These are phyloP conservation scores for Kickxella alabastrina DNA, from an alignment of 192 early-diverging fungal species.

Conservation along the genomic window DNA sequence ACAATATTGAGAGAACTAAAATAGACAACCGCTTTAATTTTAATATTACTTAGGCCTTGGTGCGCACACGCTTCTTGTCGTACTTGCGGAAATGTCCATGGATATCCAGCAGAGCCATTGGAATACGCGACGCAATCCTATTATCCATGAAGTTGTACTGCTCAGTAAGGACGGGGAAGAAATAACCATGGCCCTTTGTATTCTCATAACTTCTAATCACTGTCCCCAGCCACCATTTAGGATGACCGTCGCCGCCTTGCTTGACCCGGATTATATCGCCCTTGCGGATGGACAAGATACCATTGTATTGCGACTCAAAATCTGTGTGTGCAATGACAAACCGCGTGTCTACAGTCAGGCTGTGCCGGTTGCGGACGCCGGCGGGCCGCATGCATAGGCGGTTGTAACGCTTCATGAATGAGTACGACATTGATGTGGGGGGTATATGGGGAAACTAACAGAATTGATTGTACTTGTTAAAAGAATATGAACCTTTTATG, in stretches of 20 bases:
- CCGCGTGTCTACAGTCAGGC: constrained; percentile 28
- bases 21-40: not conserved
- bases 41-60: not conserved
- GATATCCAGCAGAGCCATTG: constrained; percentile 20
- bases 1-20: not conserved
- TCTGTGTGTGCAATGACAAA: constrained; percentile 39
- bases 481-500: not conserved
- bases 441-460: not conserved
- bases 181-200: constrained; percentile 35
- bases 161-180: constrained; percentile 42
- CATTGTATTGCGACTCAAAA: constrained; percentile 30
- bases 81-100: constrained; percentile 14
- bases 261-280: constrained; percentile 43
- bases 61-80: not conserved
- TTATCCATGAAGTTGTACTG: constrained; percentile 42
- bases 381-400: not conserved
- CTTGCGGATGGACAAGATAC: constrained; percentile 28
- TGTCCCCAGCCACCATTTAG: constrained; percentile 39
- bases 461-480: not conserved
- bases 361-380: constrained; percentile 10
- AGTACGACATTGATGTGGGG: not conserved
- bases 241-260: constrained; percentile 15
- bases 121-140: constrained; percentile 36
- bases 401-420: constrained; percentile 3
- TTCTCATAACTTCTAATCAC: constrained; percentile 40